Evolutionary conservation across 179 eudicot species (phyloP).

Genomic region (Drosera spatulata): DNA sequence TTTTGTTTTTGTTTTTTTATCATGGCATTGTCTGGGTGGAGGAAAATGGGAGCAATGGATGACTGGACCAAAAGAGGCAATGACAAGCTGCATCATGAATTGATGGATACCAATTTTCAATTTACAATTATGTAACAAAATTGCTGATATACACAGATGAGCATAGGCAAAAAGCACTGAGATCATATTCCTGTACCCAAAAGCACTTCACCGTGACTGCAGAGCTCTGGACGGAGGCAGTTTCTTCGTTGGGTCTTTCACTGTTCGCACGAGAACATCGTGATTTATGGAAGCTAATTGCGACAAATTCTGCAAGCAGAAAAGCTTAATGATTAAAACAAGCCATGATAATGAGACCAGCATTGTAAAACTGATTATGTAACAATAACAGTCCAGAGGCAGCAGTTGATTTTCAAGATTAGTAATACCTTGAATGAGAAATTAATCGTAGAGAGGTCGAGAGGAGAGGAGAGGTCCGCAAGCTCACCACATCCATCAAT

Average conservation of each 20-base stretch:
- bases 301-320: slow-evolving; percentile 46
- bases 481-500: slow-evolving; percentile 52
- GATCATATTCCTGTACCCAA: too few relatives aligned
- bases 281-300: slow-evolving; percentile 61
- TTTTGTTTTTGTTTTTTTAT: too few relatives aligned
- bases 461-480: slow-evolving; percentile 30
- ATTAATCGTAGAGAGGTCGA: slow-evolving; percentile 49
- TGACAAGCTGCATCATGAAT: too few relatives aligned
- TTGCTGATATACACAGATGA: too few relatives aligned
- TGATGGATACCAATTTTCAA: too few relatives aligned
- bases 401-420: background rate
- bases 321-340: background rate
- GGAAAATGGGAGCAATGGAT: too few relatives aligned
- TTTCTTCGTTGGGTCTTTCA: slow-evolving; percentile 25
- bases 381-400: background rate
- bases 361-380: background rate
- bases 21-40: too few relatives aligned
- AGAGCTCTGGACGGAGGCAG: slow-evolving; percentile 16
- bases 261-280: slow-evolving; percentile 47
- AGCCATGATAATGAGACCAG: background rate
- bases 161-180: too few relatives aligned
- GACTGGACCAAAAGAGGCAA: too few relatives aligned
- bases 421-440: slow-evolving; percentile 55
- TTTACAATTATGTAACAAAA: too few relatives aligned
- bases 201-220: background rate